Evolutionary conservation across 2,329 filamentous ascomycete genomes (phyloP).

Genomic region (Rachicladosporium sp.): DNA sequence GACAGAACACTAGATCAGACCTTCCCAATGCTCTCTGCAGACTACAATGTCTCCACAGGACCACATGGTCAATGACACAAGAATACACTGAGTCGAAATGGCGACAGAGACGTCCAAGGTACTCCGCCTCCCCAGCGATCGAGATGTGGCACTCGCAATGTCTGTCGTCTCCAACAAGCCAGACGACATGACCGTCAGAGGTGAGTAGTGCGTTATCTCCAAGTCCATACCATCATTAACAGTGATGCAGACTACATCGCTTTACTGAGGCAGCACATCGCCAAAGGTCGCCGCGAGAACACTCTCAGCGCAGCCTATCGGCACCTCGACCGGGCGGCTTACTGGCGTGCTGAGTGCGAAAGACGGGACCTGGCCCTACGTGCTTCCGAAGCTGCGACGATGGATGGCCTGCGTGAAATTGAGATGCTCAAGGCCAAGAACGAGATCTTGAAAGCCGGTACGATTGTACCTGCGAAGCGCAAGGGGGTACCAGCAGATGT

Average conservation of each 20-base stretch:
- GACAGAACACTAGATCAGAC: too few relatives aligned
- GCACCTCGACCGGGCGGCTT: slow-evolving; percentile 29
- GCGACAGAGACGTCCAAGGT: too few relatives aligned
- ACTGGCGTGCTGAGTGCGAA: slow-evolving; percentile 24
- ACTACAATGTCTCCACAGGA: too few relatives aligned
- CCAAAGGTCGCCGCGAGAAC: slow-evolving; percentile 12
- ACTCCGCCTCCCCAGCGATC: slow-evolving; percentile 5
- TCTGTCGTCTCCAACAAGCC: slow-evolving; percentile 27
- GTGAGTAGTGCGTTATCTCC: slow-evolving; percentile 1
- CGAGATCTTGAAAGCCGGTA: slow-evolving; percentile 6
- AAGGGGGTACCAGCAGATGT: slow-evolving; percentile 17
- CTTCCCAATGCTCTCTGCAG: too few relatives aligned
- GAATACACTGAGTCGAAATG: too few relatives aligned
- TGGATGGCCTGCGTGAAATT: slow-evolving; percentile 14
- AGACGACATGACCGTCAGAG: slow-evolving; percentile 18
- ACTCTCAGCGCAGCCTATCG: slow-evolving; percentile 16
- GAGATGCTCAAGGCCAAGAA: slow-evolving; percentile 12
- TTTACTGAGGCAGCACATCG: slow-evolving; percentile 24
- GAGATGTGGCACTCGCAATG: slow-evolving; percentile 16
- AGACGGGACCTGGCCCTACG: slow-evolving; percentile 10
- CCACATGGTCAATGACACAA: too few relatives aligned
- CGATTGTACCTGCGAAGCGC: slow-evolving; percentile 14
- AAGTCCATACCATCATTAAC: background rate
- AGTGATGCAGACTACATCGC: slow-evolving; percentile 16
- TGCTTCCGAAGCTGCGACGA: slow-evolving; percentile 9